Evolutionary conservation across 2,329 filamentous ascomycete species (phyloP), one percentile per base, ranked within the genome.

Genomic region (Ascocoryne sarcoides): DNA sequence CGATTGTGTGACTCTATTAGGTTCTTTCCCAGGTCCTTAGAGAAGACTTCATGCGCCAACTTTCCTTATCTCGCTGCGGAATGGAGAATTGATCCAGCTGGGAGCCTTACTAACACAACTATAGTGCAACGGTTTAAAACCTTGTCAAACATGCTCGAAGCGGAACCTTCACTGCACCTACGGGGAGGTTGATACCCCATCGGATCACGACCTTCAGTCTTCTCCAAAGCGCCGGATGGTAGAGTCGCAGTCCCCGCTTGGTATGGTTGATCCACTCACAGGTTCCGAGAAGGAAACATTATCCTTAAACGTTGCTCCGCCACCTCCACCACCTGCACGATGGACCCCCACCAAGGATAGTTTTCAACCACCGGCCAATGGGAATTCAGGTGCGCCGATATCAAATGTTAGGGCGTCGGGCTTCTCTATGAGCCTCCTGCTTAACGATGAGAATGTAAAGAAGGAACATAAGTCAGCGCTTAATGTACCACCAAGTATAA

Each of bases 131-230:
- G 52, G 51, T 8, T 16, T 66, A 34, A 66, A 63, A 37, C 75
- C 75, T 28, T 81, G 76, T 58, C 68, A 67, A 43, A 73, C 71
- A 17, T 81, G 76, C 59, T 61, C 64, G 32, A 78, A 75, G 60
- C 69, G 73, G 56, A 62, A 54, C 15, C 55, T 70, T 40, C 53
- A 49, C 3, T 74, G 70, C 49, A 51, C 60, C 19, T 74, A 73
- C 50, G 45, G 43, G 12, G 23, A 26, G 12, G 23, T 26, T 7
- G 23, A 26, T 7, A 26, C 7, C 57, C 48, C 63, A 52, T 34
- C 48, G 58, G 32, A 62, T 60, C 15, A 46, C 39, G 36, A 50
- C 44, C 49, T 33, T 56, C 54, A 36, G 49, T 56, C 35, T 49
- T 51, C 48, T 55, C 59, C 40, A 47, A 62, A 54, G 54, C 54